Evolutionary conservation across 352 stramenopile genomes (phyloP).

Genomic region (Pythium aquatile): DNA sequence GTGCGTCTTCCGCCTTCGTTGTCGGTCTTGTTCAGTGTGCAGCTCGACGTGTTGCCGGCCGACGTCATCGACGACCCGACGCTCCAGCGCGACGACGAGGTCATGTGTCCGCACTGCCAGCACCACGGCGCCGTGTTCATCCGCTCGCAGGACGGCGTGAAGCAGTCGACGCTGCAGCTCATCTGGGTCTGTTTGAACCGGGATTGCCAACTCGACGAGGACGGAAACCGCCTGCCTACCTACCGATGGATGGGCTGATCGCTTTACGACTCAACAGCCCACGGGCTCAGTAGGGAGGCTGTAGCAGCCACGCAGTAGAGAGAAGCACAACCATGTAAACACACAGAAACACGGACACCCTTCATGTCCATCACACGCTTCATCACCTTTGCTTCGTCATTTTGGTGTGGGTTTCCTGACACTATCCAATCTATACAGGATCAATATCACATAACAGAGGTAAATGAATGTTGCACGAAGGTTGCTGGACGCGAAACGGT

Average conservation of each 20-base stretch:
- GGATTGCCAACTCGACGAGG: constrained; percentile 85
- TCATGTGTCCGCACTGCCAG: constrained; percentile 74
- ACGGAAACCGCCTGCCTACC: constrained; percentile 79
- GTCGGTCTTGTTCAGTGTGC: constrained; percentile 40
- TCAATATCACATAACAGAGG: background rate
- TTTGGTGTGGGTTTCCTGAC: background rate
- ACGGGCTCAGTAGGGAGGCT: background rate
- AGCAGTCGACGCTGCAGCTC: constrained; percentile 82
- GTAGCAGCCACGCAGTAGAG: background rate
- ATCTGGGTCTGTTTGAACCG: constrained; percentile 89
- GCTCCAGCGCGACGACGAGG: constrained; percentile 86
- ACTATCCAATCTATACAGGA: background rate
- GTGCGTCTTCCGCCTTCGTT: background rate
- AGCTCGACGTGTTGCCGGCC: constrained; percentile 81
- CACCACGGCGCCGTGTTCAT: constrained; percentile 86
- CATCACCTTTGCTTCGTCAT: background rate
- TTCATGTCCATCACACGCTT: background rate
- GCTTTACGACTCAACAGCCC: background rate
- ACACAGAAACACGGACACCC: background rate
- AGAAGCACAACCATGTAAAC: background rate
- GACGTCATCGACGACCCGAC: constrained; percentile 89
- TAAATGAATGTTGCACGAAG: constrained; percentile 6
- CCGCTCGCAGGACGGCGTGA: constrained; percentile 85
- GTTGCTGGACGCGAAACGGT: constrained; percentile 12
- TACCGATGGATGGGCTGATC: constrained; percentile 83